Evolutionary conservation across 2,329 filamentous ascomycete genomes (phyloP).

Genomic region (Epicoccum sorghinum): DNA sequence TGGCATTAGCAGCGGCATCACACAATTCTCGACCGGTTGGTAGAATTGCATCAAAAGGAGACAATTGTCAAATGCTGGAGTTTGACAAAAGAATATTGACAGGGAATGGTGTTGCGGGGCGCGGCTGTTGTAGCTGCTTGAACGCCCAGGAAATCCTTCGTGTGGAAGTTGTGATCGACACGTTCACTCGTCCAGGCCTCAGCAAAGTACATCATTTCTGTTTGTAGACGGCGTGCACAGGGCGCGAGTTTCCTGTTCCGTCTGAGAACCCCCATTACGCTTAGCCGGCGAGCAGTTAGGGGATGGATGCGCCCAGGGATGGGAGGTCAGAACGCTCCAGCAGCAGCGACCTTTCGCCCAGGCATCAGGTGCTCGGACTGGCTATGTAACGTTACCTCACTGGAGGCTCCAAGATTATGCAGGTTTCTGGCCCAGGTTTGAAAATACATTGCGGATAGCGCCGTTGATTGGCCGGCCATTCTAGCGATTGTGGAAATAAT

Average conservation of each 20-base stretch:
- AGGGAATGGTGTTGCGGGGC: constrained; percentile 5
- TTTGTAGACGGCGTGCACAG: constrained; percentile 9
- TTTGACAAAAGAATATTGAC: neutral
- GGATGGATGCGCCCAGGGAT: constrained; percentile 11
- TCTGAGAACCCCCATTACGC: constrained; percentile 8
- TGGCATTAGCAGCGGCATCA: neutral
- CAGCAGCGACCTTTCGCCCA: constrained; percentile 1
- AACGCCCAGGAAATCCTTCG: constrained; percentile 7
- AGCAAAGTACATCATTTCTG: constrained; percentile 12
- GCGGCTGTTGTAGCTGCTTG: constrained; percentile 5
- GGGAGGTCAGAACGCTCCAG: neutral
- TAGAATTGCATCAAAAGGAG: neutral
- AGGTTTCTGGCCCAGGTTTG: constrained; percentile 1
- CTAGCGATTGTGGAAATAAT: neutral
- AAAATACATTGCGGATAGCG: neutral
- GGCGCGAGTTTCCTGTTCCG: constrained; percentile 15
- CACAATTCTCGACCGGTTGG: no score
- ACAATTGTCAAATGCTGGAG: neutral
- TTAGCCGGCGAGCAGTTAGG: neutral
- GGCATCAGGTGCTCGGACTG: constrained; percentile 10
- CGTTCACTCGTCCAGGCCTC: constrained; percentile 5
- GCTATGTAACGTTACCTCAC: constrained; percentile 16
- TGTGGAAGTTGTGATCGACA: constrained; percentile 16
- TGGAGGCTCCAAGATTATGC: neutral
- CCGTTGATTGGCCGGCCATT: constrained; percentile 1